Percentiles rank a stretch among this genome's conserved stretches.
These are phyloP conservation scores for Cyberlindnera saturnus DNA, from an alignment of 805 yeast genomes.

Conservation along the genomic window DNA sequence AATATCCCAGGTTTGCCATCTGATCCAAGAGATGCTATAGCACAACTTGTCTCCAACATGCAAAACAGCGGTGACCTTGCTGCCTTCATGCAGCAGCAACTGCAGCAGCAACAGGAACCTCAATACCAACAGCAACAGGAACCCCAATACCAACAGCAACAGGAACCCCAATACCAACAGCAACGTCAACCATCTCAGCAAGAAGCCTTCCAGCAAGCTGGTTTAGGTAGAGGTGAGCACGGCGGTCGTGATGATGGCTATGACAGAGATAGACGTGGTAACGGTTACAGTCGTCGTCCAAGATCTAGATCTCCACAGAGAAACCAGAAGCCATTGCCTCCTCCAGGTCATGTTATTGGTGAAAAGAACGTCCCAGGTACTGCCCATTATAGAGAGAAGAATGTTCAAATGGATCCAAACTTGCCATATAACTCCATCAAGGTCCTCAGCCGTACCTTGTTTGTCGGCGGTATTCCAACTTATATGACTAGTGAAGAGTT, in stretches of 20 bases:
- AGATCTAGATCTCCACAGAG: slow-evolving; percentile 27
- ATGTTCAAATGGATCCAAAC: slow-evolving; percentile 60
- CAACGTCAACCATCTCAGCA: slow-evolving; percentile 1
- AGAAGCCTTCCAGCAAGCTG: background rate
- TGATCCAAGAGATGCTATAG: slow-evolving; percentile 36
- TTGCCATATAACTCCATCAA: slow-evolving; percentile 75
- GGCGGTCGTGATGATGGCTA: slow-evolving; percentile 17
- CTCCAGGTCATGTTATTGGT: slow-evolving; percentile 35
- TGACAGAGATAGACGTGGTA: slow-evolving; percentile 11
- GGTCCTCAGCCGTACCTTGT: slow-evolving; percentile 84
- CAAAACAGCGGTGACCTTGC: slow-evolving; percentile 20
- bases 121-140: background rate
- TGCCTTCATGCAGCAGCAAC: slow-evolving; percentile 17
- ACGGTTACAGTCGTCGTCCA: slow-evolving; percentile 17
- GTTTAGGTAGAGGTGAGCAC: slow-evolving; percentile 19
- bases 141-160: background rate
- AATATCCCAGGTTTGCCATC: slow-evolving; percentile 16
- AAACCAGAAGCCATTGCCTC: slow-evolving; percentile 12
- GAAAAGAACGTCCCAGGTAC: slow-evolving; percentile 67
- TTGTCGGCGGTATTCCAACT: slow-evolving; percentile 89
- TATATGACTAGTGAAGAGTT: slow-evolving; percentile 73
- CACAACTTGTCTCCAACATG: slow-evolving; percentile 26
- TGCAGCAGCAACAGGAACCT: slow-evolving; percentile 1
- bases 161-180: background rate
- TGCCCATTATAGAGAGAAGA: slow-evolving; percentile 71